Conservation (phyloP, 768 basidiomycete genomes). For the Tremella fuciformis region DNA sequence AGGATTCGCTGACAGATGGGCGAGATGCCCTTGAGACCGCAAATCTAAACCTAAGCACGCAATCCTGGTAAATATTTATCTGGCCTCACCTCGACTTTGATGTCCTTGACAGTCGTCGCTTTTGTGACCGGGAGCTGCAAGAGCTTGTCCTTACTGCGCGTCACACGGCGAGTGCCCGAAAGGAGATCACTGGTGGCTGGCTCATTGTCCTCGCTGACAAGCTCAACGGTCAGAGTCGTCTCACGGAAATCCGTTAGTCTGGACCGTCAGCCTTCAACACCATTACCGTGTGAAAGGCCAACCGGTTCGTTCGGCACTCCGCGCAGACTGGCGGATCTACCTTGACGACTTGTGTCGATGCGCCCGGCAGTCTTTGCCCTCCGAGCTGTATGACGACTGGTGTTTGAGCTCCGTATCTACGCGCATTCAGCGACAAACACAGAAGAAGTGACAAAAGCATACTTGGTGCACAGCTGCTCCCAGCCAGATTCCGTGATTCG, state of each 20-base stretch:
- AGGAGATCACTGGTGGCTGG: not conserved
- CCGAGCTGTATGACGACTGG: not conserved
- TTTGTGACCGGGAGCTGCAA: slow-evolving; percentile 13
- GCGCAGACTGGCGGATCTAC: not conserved
- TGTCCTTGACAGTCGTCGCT: slow-evolving; percentile 22
- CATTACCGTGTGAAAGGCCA: not conserved
- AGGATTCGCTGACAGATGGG: slow-evolving; percentile 32
- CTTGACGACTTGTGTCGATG: not conserved
- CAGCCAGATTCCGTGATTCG: slow-evolving; percentile 21
- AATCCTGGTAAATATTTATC: not conserved
- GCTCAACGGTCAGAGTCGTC: slow-evolving; percentile 15
- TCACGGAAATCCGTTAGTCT: slow-evolving; percentile 13
- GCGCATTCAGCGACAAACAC: not conserved
- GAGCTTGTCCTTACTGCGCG: slow-evolving; percentile 8
- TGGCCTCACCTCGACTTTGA: slow-evolving; percentile 23
- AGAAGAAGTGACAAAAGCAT: not conserved
- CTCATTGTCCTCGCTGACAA: not conserved
- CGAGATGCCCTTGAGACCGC: slow-evolving; percentile 13
- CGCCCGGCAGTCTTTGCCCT: slow-evolving; percentile 2
- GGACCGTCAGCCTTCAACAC: not conserved
- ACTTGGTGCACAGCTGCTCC: slow-evolving; percentile 5
- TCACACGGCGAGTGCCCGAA: not conserved
- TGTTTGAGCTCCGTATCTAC: not conserved
- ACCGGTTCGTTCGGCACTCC: not conserved
- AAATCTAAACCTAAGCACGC: slow-evolving; percentile 8